Percentiles rank a stretch among this genome's conserved stretches.
Evolutionary conservation across 176 grass and related monocot genomes (phyloP).

Genomic region (Oryza brachyantha): DNA sequence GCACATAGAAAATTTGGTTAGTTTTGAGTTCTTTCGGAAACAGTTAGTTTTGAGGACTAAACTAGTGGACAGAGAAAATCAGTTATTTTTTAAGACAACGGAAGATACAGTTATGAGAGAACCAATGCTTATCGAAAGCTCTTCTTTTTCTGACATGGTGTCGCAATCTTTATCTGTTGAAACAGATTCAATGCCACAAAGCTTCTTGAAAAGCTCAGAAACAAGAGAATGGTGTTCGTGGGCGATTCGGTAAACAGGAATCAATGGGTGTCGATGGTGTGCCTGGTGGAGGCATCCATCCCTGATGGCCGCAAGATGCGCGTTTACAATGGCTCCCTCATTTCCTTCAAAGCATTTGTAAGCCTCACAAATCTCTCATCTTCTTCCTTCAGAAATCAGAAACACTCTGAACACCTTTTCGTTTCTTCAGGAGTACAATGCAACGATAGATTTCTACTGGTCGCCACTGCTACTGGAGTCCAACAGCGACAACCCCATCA

Average conservation of each 20-base stretch:
- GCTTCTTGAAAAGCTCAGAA: slow-evolving; percentile 63
- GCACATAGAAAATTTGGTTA: background rate
- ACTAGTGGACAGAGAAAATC: background rate
- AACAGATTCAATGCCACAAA: slow-evolving; percentile 69
- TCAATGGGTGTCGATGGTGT: slow-evolving; percentile 91
- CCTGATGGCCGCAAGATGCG: slow-evolving; percentile 46
- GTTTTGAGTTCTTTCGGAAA: background rate
- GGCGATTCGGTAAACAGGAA: slow-evolving; percentile 93
- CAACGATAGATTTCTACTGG: slow-evolving; percentile 94
- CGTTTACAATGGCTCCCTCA: slow-evolving; percentile 56
- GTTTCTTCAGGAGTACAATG: slow-evolving; percentile 75
- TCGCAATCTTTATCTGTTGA: background rate
- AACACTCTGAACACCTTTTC: background rate
- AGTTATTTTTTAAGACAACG: background rate
- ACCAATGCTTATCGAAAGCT: background rate
- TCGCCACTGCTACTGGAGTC: slow-evolving; percentile 80
- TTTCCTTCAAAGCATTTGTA: slow-evolving; percentile 83
- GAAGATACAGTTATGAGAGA: background rate
- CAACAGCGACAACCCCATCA: slow-evolving; percentile 79
- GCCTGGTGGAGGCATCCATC: slow-evolving; percentile 77
- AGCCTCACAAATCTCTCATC: background rate
- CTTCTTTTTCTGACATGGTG: background rate
- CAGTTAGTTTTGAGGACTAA: background rate
- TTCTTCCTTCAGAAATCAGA: background rate
- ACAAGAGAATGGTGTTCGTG: slow-evolving; percentile 83